phyloP scores from a whole-genome alignment of 306 rosid genomes.

The Cucumis sativus region Cucumber_9930_V3 NC_026656.2:19249001-19249500 shows the following conservation, averaged over 20 bases:
- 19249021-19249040: conserved; percentile 62
- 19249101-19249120: conserved; percentile 67
- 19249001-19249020: conserved; percentile 74
- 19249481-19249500: conserved; percentile 5
- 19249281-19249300: neutral
- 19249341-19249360: conserved; percentile 49
- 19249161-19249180: conserved; percentile 58
- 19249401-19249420: conserved; percentile 77
- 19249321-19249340: conserved; percentile 33
- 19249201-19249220: conserved; percentile 43
- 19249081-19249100: conserved; percentile 43
- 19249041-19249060: conserved; percentile 93
- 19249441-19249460: conserved; percentile 71
- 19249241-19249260: neutral
- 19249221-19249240: neutral
- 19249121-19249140: conserved; percentile 84
- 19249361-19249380: conserved; percentile 93
- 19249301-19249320: conserved; percentile 5
- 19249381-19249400: conserved; percentile 45
- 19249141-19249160: conserved; percentile 39
- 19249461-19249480: conserved; percentile 37
- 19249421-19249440: conserved; percentile 92
- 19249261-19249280: conserved; percentile 1
- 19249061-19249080: conserved; percentile 45
- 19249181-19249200: conserved; percentile 51